Evolutionary conservation across 768 basidiomycete genomes (phyloP), one percentile per base, ranked within the genome.

Genomic region (Rhizopogon rudus): DNA sequence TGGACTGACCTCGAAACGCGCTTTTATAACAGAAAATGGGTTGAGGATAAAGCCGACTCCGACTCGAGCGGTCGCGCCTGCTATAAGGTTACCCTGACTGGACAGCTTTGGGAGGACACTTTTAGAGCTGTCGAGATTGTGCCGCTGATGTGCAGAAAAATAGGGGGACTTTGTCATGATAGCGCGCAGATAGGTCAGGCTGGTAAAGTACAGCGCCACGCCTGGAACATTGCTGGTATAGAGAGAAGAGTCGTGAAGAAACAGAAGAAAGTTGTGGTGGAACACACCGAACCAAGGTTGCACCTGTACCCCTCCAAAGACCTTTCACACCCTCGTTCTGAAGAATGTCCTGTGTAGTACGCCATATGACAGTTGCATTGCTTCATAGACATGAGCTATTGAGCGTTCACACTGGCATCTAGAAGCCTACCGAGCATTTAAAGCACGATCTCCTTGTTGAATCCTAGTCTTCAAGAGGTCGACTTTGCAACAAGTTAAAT

Each of bases 401-500:
- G 25, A 58, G 45, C 28, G 17, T 17, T 43, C 42, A 16, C 40
- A 25, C 12, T 13, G 49, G 5, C 35, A 37, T 37, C 35, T 12
- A 37, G 29, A 45, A n/a, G 63, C 74, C 57, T 62, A 78, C 81
- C 71, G 67, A 63, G 68, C 63, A 39, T 60, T 65, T 40, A 72
- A 41, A 31, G 58, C 63, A 6, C 79, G 79, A 68, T 89, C 87
- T 52, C 84, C 83, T 70, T 94, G 92, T 67, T 95, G 93, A 61
- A 94, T 65, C 45, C 93, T 81, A n/a, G 94, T 96, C 73, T 97
- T 97, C 61, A 97, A 71, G 22, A 96, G 75, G 73, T 97, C 94
- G 60, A 96, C 90, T 92, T 43, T 37, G 16, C 4, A 17, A 13
- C 54, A 6, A 48, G 56, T 49, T 9, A 10, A 29, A 20, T 40